A percentile compares a stretch with the other conserved stretches of the same genome.
phyloP scores from a whole-genome alignment of 2,329 filamentous ascomycete genomes.

The Thielaviopsis euricoi region DNA sequence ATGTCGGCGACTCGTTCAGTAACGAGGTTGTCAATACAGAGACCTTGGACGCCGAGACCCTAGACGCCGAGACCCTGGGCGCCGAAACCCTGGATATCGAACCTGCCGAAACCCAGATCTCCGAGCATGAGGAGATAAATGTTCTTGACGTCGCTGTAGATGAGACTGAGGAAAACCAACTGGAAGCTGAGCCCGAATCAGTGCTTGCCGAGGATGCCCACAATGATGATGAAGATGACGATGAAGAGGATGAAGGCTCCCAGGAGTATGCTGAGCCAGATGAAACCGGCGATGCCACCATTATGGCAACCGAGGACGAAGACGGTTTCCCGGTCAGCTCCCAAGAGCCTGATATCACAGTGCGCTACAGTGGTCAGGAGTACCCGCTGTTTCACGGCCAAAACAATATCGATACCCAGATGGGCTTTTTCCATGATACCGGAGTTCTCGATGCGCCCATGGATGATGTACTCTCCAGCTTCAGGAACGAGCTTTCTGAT shows the following conservation, averaged over 20 bases:
- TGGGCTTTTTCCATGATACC: constrained; percentile 29
- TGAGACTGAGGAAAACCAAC: constrained; percentile 14
- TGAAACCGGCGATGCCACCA: constrained; percentile 5
- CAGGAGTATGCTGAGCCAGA: constrained; percentile 11
- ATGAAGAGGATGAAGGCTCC: constrained; percentile 8
- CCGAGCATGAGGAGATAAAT: constrained; percentile 13
- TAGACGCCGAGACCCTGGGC: constrained; percentile 8
- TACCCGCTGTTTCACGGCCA: constrained; percentile 24
- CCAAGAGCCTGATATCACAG: constrained; percentile 21
- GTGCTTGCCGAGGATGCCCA: constrained; percentile 10
- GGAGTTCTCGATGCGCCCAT: constrained; percentile 28
- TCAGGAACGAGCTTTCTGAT: constrained; percentile 29
- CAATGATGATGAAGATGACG: constrained; percentile 10
- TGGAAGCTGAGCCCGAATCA: constrained; percentile 13
- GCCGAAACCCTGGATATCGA: constrained; percentile 1
- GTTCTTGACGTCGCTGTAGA: constrained; percentile 12
- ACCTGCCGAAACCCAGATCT: constrained; percentile 6
- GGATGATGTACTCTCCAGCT: constrained; percentile 25
- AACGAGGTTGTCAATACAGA: constrained; percentile 20
- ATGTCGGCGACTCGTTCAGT: constrained; percentile 11
- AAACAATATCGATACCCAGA: constrained; percentile 16
- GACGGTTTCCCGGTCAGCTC: constrained; percentile 8
- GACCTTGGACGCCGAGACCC: constrained; percentile 15
- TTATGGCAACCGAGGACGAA: constrained; percentile 13
- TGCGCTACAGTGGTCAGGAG: constrained; percentile 27